Evolutionary conservation across 768 basidiomycete genomes (phyloP).

Genomic region (Mycena alexandri): DNA sequence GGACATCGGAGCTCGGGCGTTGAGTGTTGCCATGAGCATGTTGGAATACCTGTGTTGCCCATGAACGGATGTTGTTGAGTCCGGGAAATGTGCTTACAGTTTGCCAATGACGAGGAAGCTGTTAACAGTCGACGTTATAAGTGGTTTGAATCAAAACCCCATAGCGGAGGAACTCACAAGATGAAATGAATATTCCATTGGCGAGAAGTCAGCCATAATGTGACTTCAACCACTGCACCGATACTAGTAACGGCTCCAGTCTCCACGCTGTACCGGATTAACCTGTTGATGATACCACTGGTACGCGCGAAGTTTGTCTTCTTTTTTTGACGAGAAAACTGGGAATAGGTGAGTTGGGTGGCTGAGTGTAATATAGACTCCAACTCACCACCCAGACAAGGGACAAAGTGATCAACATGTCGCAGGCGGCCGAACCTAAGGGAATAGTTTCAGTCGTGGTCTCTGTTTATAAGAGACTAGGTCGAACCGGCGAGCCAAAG

Average conservation of each 20-base stretch:
- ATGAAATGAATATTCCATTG: conserved; percentile 38
- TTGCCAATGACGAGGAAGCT: conserved; percentile 37
- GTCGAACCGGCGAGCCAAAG: conserved; percentile 22
- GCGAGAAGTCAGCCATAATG: conserved; percentile 29
- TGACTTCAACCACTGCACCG: conserved; percentile 23
- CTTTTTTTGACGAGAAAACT: conserved; percentile 36
- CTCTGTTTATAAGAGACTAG: too few species aligned
- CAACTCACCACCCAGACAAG: conserved; percentile 9
- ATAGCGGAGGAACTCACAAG: conserved; percentile 16
- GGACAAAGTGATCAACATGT: conserved; percentile 46
- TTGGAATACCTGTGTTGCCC: conserved; percentile 30
- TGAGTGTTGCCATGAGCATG: conserved; percentile 31
- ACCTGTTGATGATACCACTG: conserved; percentile 44
- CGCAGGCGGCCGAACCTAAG: conserved; percentile 9
- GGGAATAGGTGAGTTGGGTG: not conserved
- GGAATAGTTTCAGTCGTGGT: too few species aligned
- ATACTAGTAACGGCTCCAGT: conserved; percentile 32
- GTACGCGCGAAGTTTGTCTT: conserved; percentile 10
- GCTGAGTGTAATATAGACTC: too few species aligned
- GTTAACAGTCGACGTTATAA: not conserved
- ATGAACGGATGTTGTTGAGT: too few species aligned
- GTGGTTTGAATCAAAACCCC: not conserved
- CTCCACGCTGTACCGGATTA: conserved; percentile 34
- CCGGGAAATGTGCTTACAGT: conserved; percentile 23
- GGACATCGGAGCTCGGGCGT: conserved; percentile 26